A percentile compares a stretch with the other conserved stretches of the same genome.
Conservation (phyloP, 2,329 filamentous ascomycete genomes). For the Pyrenophora graminea region DNA sequence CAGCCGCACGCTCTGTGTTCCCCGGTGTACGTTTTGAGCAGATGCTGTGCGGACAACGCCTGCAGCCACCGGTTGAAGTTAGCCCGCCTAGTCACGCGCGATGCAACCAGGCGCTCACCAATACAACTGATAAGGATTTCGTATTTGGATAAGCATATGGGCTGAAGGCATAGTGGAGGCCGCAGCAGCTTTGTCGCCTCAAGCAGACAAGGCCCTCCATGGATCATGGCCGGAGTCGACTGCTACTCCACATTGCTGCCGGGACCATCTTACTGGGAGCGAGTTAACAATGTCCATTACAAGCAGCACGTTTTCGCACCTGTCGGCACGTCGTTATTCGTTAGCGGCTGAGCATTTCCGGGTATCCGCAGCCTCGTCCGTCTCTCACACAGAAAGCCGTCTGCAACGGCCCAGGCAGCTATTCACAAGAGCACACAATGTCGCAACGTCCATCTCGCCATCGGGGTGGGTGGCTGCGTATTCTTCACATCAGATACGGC, state of each 20-base stretch:
- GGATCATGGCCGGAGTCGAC: neutral
- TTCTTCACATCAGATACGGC: constrained; percentile 18
- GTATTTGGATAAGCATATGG: neutral
- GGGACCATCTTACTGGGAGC: constrained; percentile 2
- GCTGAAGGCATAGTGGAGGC: constrained; percentile 3
- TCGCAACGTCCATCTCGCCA: constrained; percentile 23
- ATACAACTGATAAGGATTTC: constrained; percentile 7
- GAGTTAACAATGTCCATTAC: constrained; percentile 10
- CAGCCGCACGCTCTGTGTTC: constrained; percentile 5
- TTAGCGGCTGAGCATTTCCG: constrained; percentile 5
- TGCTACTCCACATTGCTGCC: neutral
- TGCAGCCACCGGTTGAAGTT: too few relatives aligned
- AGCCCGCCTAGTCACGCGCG: neutral
- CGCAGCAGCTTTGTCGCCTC: neutral
- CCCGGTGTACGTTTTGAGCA: constrained; percentile 4
- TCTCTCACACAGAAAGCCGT: constrained; percentile 7
- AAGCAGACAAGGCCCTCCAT: constrained; percentile 2
- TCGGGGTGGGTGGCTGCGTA: constrained; percentile 21
- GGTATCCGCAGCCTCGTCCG: constrained; percentile 13
- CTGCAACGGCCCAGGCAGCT: constrained; percentile 10
- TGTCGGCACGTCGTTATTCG: constrained; percentile 7
- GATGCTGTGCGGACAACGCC: neutral
- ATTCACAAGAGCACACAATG: constrained; percentile 5
- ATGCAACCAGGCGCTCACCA: neutral
- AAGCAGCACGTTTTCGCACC: constrained; percentile 1